Conservation (phyloP, 1,139 yeast species). For the Cylindricascospora bacillispora region DNA sequence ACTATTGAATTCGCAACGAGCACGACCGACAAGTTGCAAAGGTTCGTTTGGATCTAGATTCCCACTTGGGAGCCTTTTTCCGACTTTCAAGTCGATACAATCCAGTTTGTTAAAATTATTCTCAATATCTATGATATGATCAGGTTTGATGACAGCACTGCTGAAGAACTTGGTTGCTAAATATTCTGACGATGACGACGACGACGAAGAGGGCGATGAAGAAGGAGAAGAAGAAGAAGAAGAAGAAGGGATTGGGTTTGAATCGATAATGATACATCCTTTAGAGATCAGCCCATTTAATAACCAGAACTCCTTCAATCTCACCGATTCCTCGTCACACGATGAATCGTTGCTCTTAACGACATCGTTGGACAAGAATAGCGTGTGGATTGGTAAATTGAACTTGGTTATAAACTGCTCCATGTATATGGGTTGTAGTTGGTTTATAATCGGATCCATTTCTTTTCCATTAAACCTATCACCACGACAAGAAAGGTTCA, state of each 20-base stretch:
- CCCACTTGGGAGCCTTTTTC: slow-evolving; percentile 30
- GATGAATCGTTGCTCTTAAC: no score
- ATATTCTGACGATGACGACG: slow-evolving; percentile 61
- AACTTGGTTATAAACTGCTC: slow-evolving; percentile 14
- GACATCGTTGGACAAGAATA: slow-evolving; percentile 65
- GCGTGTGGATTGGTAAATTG: slow-evolving; percentile 69
- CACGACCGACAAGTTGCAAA: slow-evolving; percentile 58
- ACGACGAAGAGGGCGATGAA: no score
- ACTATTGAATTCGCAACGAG: slow-evolving; percentile 77
- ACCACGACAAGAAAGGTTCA: no score
- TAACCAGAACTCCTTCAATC: slow-evolving; percentile 78
- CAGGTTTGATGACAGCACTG: slow-evolving; percentile 46
- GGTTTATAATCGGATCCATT: neutral
- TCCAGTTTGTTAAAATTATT: slow-evolving; percentile 81
- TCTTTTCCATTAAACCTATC: no score
- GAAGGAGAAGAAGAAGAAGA: no score
- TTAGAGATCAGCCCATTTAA: slow-evolving; percentile 74
- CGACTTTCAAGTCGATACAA: slow-evolving; percentile 60
- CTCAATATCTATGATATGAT: slow-evolving; percentile 61
- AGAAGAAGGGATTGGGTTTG: no score
- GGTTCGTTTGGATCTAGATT: slow-evolving; percentile 30
- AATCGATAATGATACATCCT: slow-evolving; percentile 65
- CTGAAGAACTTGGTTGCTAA: slow-evolving; percentile 47
- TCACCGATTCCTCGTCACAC: slow-evolving; percentile 47
- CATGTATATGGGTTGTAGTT: slow-evolving; percentile 21